Conservation (phyloP, 2,329 filamentous ascomycete species). For the Cladosporium sp. region DNA sequence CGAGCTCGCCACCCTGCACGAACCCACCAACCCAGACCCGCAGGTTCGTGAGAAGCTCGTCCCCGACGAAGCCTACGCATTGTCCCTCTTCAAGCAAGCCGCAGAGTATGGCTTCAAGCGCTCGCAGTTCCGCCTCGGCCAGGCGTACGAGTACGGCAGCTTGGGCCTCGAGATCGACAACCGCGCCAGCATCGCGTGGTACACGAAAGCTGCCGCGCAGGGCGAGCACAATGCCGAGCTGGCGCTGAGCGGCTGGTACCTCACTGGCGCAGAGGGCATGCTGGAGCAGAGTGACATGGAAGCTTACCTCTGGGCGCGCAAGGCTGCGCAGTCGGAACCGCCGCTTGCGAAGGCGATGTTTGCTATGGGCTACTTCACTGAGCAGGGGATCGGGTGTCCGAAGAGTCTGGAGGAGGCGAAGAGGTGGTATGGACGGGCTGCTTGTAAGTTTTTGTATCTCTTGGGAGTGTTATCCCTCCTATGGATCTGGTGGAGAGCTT, state of each 20-base stretch:
- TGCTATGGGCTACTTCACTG: conserved; percentile 96
- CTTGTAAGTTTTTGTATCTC: conserved; percentile 65
- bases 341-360: conserved; percentile 88
- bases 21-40: conserved; percentile 58
- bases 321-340: conserved; percentile 78
- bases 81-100: conserved; percentile 79
- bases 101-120: conserved; percentile 92
- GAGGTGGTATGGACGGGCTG: conserved; percentile 96
- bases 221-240: conserved; percentile 90
- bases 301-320: conserved; percentile 94
- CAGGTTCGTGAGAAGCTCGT: conserved; percentile 68
- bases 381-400: conserved; percentile 86
- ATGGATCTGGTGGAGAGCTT: not conserved
- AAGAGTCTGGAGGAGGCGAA: conserved; percentile 92
- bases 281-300: conserved; percentile 91
- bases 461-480: too few relatives aligned
- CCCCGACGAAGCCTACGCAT: conserved; percentile 77
- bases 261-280: conserved; percentile 86
- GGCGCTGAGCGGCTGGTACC: conserved; percentile 61
- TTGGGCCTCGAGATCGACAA: conserved; percentile 82
- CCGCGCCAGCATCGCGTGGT: conserved; percentile 86
- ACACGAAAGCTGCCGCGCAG: conserved; percentile 84
- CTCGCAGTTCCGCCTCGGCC: conserved; percentile 85
- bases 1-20: conserved; percentile 70
- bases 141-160: conserved; percentile 84